Percentiles rank a stretch among this genome's conserved stretches.
phyloP scores from a whole-genome alignment of 805 yeast genomes.

The Grigorovia transvaalensis region DNA sequence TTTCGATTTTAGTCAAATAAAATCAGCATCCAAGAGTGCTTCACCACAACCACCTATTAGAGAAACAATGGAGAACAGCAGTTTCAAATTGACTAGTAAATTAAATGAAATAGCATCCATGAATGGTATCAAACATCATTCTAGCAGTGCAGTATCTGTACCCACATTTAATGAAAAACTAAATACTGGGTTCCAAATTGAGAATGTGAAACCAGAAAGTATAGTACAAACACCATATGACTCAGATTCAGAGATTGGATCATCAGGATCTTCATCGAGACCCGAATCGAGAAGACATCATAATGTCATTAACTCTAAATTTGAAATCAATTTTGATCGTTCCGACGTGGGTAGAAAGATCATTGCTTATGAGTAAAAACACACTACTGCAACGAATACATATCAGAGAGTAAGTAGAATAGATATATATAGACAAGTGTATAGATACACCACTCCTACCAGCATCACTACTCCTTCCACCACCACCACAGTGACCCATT shows the following conservation, averaged over 20 bases:
- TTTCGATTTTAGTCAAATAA: conserved; percentile 15
- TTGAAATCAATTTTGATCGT: conserved; percentile 33
- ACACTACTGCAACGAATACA: no score
- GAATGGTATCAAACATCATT: conserved; percentile 5
- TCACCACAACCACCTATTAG: conserved; percentile 13
- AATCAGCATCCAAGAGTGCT: conserved; percentile 3
- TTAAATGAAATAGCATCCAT: conserved; percentile 11
- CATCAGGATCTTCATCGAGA: conserved; percentile 1
- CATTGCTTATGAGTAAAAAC: conserved; percentile 12
- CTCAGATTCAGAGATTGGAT: conserved; percentile 1
- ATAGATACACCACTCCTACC: no score
- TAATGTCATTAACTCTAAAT: conserved; percentile 23
- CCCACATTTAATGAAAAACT: conserved; percentile 22
- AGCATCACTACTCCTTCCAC: no score
- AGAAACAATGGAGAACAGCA: conserved; percentile 1
- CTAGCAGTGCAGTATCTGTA: conserved; percentile 15
- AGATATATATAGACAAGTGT: no score
- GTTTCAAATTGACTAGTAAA: conserved; percentile 10
- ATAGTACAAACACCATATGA: conserved; percentile 5
- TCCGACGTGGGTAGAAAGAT: conserved; percentile 33
- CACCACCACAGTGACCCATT: no score
- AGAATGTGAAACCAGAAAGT: conserved; percentile 11
- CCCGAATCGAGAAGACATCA: conserved; percentile 12
- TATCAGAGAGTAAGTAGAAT: no score
- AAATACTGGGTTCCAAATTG: conserved; percentile 23